Conservation (phyloP, 129 eudicot genomes). For the Daucus carota region DH1_v3.0 NC_030384.2:34142501-34143000, state of each 20-base stretch:
- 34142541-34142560: conserved; percentile 33
- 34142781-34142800: background rate
- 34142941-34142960: conserved; percentile 68
- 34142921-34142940: conserved; percentile 87
- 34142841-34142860: conserved; percentile 35
- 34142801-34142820: background rate
- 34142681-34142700: conserved; percentile 57
- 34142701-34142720: conserved; percentile 27
- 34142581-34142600: conserved; percentile 68
- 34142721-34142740: conserved; percentile 16
- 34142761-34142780: conserved; percentile 8
- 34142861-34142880: conserved; percentile 46
- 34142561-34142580: conserved; percentile 58
- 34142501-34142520: conserved; percentile 65
- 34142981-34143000: conserved; percentile 53
- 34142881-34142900: conserved; percentile 59
- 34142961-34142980: conserved; percentile 26
- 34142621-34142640: conserved; percentile 15
- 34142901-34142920: conserved; percentile 56
- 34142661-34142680: conserved; percentile 61
- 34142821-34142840: conserved; percentile 31
- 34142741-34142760: conserved; percentile 19
- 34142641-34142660: conserved; percentile 53
- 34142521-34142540: conserved; percentile 23
- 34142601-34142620: conserved; percentile 46